Percentiles rank a stretch among this genome's conserved stretches.
Evolutionary conservation across 2,329 filamentous ascomycete species (phyloP).

Genomic region (Neonectria faginata): DNA sequence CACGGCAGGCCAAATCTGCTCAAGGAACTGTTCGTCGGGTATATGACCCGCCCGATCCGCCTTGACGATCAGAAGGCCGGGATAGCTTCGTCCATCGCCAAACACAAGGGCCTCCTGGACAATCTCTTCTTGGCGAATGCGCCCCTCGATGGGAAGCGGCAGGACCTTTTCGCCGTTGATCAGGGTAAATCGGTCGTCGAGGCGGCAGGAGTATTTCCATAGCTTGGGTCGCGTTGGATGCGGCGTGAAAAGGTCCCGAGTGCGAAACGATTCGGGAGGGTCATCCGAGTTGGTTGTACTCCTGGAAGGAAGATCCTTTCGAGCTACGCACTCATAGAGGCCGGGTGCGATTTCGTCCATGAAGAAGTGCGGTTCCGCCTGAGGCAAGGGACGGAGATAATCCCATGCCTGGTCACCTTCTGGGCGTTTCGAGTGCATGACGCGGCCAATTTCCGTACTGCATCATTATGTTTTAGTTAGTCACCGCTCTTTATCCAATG

Average conservation of each 20-base stretch:
- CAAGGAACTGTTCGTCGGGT: constrained; percentile 58
- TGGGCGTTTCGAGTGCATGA: constrained; percentile 45
- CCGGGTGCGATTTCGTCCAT: constrained; percentile 48
- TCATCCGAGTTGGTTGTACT: constrained; percentile 52
- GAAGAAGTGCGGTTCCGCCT: constrained; percentile 39
- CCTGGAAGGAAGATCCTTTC: constrained; percentile 54
- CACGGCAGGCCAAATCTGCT: constrained; percentile 62
- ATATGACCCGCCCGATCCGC: constrained; percentile 57
- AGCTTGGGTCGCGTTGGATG: constrained; percentile 55
- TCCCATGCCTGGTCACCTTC: constrained; percentile 47
- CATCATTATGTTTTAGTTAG: not conserved
- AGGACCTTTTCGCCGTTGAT: constrained; percentile 63
- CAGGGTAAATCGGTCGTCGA: constrained; percentile 60
- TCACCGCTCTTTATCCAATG: no score
- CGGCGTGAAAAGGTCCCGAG: constrained; percentile 57
- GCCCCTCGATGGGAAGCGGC: constrained; percentile 62
- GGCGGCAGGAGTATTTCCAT: constrained; percentile 60
- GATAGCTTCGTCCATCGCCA: constrained; percentile 63
- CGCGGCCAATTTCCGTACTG: constrained; percentile 45
- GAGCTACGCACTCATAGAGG: constrained; percentile 53
- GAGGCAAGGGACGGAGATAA: constrained; percentile 48
- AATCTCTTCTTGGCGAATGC: constrained; percentile 62
- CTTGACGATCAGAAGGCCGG: constrained; percentile 66
- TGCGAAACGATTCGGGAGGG: constrained; percentile 58
- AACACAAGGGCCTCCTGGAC: constrained; percentile 70